Evolutionary conservation across 345 rosid genomes (phyloP), one percentile per base, ranked within the genome.

Genomic region (Citrus glauca): DNA sequence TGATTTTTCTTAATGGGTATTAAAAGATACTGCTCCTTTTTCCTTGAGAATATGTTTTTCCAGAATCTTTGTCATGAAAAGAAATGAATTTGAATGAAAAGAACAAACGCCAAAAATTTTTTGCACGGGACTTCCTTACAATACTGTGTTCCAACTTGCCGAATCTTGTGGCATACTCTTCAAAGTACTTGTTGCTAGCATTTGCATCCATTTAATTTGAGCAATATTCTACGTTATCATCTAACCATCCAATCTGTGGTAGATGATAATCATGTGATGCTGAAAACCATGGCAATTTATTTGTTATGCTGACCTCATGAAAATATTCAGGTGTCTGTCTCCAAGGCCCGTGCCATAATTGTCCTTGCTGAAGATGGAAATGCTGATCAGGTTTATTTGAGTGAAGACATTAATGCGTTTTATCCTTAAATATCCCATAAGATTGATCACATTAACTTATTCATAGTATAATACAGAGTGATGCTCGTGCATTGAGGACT

Each of bases 281-380:
- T 27, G 35, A 63, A 20, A 57, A 63, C 37, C 42, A 35, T 69
- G 74, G 40, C 40, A 37, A 37, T 62, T 6, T 76, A 69, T 61
- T 64, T 22, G 22, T 74, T 75, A 30, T 48, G 60, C 78, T 78
- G 63, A 86, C 24, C 27, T 57, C 37, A 19, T 70, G 63, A 67
- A 74, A 38, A 13, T 80, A 24, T 78, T 71, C 62, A 91, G 95
- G 92, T 91, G 55, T 91, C 95, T 64, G 95, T 91, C 78, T 91
- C 93, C 76, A 91, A 90, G 82, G 92, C 92, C 69, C 89, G 91
- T 79, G 91, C 93, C 55, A 85, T 91, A 80, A 42, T 91, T 78
- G 92, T 91, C 78, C 92, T 91, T 72, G 95, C 95, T 66, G 91
- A 85, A 60, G 95, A 90, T 72, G 95, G 93, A 82, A 91, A 91